These are phyloP conservation scores for Acmispon strigosus DNA, from an alignment of 306 rosid species.

Conservation along the genomic window DNA sequence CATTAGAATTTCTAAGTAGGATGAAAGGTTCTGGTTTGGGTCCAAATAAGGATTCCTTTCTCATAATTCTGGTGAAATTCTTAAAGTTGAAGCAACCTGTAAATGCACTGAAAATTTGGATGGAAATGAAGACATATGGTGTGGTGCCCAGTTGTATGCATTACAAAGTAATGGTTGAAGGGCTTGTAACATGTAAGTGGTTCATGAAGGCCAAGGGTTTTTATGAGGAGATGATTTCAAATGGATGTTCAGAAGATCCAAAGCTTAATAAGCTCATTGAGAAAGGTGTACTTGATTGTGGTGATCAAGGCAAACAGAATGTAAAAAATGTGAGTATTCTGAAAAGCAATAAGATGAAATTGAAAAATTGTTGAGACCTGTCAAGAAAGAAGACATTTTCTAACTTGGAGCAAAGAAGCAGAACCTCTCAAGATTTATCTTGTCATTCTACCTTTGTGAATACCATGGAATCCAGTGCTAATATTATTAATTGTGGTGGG, in stretches of 20 bases:
- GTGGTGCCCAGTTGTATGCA: conserved; percentile 50
- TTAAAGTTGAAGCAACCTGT: conserved; percentile 54
- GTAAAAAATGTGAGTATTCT: conserved; percentile 15
- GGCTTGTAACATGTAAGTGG: conserved; percentile 49
- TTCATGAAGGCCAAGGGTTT: conserved; percentile 56
- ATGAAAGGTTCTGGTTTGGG: conserved; percentile 61
- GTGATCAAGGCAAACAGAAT: conserved; percentile 19
- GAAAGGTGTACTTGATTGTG: conserved; percentile 28
- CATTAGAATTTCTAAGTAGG: conserved; percentile 51
- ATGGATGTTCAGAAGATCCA: conserved; percentile 54
- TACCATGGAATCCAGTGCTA: not conserved
- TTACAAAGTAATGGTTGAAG: conserved; percentile 60
- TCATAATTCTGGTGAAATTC: conserved; percentile 47
- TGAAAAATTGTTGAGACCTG: conserved; percentile 9
- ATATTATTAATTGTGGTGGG: not conserved
- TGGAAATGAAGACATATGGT: conserved; percentile 50
- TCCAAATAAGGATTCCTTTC: conserved; percentile 57
- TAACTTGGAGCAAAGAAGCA: not conserved
- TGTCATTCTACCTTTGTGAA: not conserved
- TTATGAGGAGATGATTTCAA: conserved; percentile 54
- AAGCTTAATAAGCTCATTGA: conserved; percentile 56
- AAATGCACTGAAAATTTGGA: conserved; percentile 63
- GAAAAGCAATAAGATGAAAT: conserved; percentile 25
- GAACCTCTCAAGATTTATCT: not conserved
- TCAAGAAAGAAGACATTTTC: conserved; percentile 10